Conservation (phyloP, 2,329 filamentous ascomycete genomes). For the Clarireedia hainanense region DNA sequence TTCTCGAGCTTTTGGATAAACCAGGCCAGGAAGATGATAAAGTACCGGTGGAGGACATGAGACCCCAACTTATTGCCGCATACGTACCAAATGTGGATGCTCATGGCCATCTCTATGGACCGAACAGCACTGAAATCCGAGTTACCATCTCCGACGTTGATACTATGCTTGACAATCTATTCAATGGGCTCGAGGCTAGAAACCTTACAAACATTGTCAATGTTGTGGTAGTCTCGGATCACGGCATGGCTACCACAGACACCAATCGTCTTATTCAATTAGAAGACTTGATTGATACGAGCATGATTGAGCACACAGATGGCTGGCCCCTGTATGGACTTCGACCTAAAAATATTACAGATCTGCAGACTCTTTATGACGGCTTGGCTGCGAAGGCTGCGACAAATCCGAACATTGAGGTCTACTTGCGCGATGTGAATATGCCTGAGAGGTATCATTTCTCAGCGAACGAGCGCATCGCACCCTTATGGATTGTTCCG, state of each 20-base stretch:
- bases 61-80: conserved; percentile 86
- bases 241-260: conserved; percentile 95
- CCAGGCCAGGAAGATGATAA: conserved; percentile 60
- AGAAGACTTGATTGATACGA: conserved; percentile 76
- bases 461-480: conserved; percentile 77
- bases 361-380: conserved; percentile 62
- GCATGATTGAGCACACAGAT: conserved; percentile 73
- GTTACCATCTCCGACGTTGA: conserved; percentile 74
- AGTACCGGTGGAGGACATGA: conserved; percentile 42
- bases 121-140: conserved; percentile 88
- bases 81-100: conserved; percentile 91
- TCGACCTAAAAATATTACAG: conserved; percentile 61
- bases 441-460: conserved; percentile 97
- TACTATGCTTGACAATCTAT: conserved; percentile 68
- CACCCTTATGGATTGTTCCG: conserved; percentile 89
- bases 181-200: conserved; percentile 66
- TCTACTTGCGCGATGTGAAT: conserved; percentile 76
- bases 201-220: conserved; percentile 90
- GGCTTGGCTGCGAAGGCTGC: conserved; percentile 48
- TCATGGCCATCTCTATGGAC: conserved; percentile 81
- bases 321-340: conserved; percentile 93
- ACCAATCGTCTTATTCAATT: conserved; percentile 74
- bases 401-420: conserved; percentile 64
- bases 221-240: conserved; percentile 91
- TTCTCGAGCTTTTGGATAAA: conserved; percentile 77